Evolutionary conservation across 176 grass and related monocot genomes (phyloP).

Genomic region (Urochloa ruziziensis): DNA sequence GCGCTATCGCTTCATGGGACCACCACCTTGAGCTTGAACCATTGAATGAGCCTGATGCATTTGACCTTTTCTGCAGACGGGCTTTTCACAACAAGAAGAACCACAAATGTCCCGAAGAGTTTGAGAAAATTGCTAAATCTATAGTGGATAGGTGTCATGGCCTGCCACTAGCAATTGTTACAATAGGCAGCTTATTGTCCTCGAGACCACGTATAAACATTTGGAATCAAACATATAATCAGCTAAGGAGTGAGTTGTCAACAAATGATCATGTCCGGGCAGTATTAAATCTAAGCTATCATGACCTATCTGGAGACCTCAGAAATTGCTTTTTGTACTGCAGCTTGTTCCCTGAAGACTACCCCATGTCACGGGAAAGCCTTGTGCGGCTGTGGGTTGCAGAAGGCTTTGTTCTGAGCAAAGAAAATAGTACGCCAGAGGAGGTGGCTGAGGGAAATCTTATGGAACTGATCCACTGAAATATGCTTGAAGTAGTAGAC

Average conservation of each 20-base stretch:
- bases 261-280: constrained; percentile 30
- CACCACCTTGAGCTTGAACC: constrained; percentile 21
- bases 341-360: constrained; percentile 55
- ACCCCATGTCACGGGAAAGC: constrained; percentile 33
- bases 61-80: constrained; percentile 43
- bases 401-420: constrained; percentile 45
- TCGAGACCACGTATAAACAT: not conserved
- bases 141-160: constrained; percentile 62
- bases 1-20: constrained; percentile 15
- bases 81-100: constrained; percentile 32
- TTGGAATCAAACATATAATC: constrained; percentile 54
- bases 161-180: constrained; percentile 39
- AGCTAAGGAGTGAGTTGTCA: constrained; percentile 40
- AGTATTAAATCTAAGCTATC: constrained; percentile 23
- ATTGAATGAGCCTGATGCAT: not conserved
- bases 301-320: constrained; percentile 35
- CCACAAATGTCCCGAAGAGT: constrained; percentile 30
- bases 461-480: constrained; percentile 35
- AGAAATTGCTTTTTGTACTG: constrained; percentile 52
- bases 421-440: constrained; percentile 36
- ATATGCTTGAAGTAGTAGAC: constrained; percentile 40
- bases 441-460: constrained; percentile 50
- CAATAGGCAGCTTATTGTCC: constrained; percentile 52
- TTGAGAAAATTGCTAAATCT: constrained; percentile 25
- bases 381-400: constrained; percentile 56